These are phyloP conservation scores for Penicillium sp. DNA, from an alignment of 2,329 filamentous ascomycete genomes.

Conservation along the genomic window DNA sequence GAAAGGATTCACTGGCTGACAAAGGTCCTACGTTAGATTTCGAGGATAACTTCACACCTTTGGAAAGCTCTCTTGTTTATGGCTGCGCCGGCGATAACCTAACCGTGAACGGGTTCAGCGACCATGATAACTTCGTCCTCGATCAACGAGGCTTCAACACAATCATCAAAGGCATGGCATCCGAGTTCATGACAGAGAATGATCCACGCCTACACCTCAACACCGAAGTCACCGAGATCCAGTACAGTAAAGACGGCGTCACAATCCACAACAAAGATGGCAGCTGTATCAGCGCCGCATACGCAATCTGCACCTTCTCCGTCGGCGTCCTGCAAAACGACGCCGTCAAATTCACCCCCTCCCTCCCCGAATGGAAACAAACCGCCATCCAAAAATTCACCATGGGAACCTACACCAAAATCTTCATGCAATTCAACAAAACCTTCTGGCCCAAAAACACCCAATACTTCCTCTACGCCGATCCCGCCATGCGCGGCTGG, in stretches of 20 bases:
- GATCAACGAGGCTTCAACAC: slow-evolving; percentile 69
- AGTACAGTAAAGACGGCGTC: slow-evolving; percentile 61
- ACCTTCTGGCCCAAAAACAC: slow-evolving; percentile 67
- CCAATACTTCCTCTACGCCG: slow-evolving; percentile 62
- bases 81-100: slow-evolving; percentile 63
- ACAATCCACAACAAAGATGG: slow-evolving; percentile 61
- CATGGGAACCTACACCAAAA: slow-evolving; percentile 76
- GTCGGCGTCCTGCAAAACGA: slow-evolving; percentile 71
- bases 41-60: slow-evolving; percentile 25
- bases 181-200: slow-evolving; percentile 60
- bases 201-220: slow-evolving; percentile 65
- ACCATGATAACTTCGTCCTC: slow-evolving; percentile 65
- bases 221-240: slow-evolving; percentile 60
- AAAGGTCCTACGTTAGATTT: slow-evolving; percentile 33
- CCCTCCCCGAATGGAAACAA: slow-evolving; percentile 68
- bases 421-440: slow-evolving; percentile 71
- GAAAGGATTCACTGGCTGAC: neutral
- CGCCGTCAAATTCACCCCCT: slow-evolving; percentile 62
- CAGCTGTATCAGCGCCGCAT: slow-evolving; percentile 64
- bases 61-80: slow-evolving; percentile 61
- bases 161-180: slow-evolving; percentile 60
- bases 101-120: slow-evolving; percentile 67
- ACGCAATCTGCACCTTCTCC: slow-evolving; percentile 71
- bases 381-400: slow-evolving; percentile 67
- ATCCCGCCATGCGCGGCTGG: slow-evolving; percentile 56